These are phyloP conservation scores for Blastocystis sp. DNA, from an alignment of 352 stramenopile genomes.

Conservation along the genomic window DNA sequence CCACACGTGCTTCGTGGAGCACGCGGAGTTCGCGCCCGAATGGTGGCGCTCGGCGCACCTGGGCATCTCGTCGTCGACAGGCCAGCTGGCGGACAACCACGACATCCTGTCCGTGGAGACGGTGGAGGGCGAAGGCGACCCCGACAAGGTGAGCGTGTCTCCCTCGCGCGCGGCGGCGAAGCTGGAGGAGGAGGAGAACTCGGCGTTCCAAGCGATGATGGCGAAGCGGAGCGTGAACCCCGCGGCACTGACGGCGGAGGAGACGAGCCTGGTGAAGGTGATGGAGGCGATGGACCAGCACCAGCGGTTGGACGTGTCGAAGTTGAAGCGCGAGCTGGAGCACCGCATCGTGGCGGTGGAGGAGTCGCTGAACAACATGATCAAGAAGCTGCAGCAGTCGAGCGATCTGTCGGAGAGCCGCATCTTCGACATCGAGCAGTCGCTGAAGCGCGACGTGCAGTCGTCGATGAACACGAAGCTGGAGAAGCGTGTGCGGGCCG, in stretches of 20 bases:
- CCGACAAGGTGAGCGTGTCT: conserved; percentile 36
- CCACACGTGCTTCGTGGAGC: conserved; percentile 71
- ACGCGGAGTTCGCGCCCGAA: conserved; percentile 66
- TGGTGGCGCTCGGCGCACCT: conserved; percentile 73
- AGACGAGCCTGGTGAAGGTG: conserved; percentile 44
- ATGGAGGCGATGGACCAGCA: conserved; percentile 54
- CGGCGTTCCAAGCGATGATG: conserved; percentile 9
- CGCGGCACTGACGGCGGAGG: conserved; percentile 40
- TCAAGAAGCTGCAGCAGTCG: conserved; percentile 77
- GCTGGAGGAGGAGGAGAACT: conserved; percentile 68
- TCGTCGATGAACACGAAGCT: conserved; percentile 19
- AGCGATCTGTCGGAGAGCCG: conserved; percentile 73
- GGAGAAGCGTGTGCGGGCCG: conserved; percentile 17
- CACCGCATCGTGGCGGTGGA: conserved; percentile 74
- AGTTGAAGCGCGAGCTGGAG: conserved; percentile 75
- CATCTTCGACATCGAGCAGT: conserved; percentile 72
- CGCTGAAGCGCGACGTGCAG: conserved; percentile 68
- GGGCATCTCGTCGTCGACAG: conserved; percentile 76
- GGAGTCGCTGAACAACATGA: conserved; percentile 81
- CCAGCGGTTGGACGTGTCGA: conserved; percentile 55
- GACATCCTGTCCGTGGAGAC: conserved; percentile 75
- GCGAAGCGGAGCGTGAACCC: conserved; percentile 44
- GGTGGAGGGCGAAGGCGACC: conserved; percentile 43
- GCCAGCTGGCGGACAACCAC: conserved; percentile 80
- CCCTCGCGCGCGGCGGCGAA: conserved; percentile 29